Base-by-base conservation (phyloP, 1,284 basidiomycete species). In the Cryptococcus depauperatus region DNA sequence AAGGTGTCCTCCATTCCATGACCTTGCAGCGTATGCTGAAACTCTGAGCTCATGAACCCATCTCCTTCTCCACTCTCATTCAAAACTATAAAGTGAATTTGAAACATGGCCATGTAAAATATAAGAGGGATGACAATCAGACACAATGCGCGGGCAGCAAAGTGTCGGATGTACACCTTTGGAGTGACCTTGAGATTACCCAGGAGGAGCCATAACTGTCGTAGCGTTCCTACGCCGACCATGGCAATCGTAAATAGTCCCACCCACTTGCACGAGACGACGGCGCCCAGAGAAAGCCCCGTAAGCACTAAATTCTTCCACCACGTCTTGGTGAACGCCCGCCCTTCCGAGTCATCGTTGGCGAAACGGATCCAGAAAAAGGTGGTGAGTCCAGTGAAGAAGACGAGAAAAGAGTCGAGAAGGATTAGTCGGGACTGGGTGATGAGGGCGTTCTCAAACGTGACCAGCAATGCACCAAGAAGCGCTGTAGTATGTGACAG, bases 191-290 rank as follows among this genome's bases (percentile, higher is more conserved):
- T 80, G 22, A 87, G 66, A 66, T 98, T 90, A 7, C 92, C 95
- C 6, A 98, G 79, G 16, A 95, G 78, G 23, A 76, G 68, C 95
- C 95, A 98, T 2, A 99, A 76, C 62, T 95, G 93, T 33, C 79
- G 74, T 34, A 98, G 61, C 1, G 91, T 95, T 55, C 82, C 82
- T 22, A 86, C 63, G 13, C 93, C 95, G 45, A 98, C 74, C 4
- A 92, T 93, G 6, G 92, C 90, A 57, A 98, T 90, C n/a, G 92
- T 98, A 73, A 99, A 97, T 27, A 99, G 76, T 6, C 95, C 95
- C 43, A 98, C 93, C 95, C 95, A 98, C 71, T 98, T 99, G 73
- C 87, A 91, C 61, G 83, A 86, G 35, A 85, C 80, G 32, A 95
- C 90, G 1, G 90, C 88, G 35, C 95, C 95, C 16, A 99, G 80